phyloP scores from a whole-genome alignment of 768 basidiomycete genomes.

The Leccinum subgranulosum region DNA sequence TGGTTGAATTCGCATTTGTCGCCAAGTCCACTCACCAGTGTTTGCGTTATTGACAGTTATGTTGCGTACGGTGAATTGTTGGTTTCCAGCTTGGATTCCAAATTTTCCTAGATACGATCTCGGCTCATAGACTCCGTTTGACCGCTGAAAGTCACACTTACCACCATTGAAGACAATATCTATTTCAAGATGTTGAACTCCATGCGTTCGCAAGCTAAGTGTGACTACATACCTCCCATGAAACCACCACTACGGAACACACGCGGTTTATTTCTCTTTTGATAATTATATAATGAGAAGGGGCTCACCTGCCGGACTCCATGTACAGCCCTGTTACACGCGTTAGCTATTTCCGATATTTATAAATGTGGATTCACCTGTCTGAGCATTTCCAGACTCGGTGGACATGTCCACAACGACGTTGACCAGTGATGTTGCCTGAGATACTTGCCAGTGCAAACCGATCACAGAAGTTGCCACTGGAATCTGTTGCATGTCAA shows the following conservation, averaged over 20 bases:
- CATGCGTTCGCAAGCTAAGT: not conserved
- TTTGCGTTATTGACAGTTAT: slow-evolving; percentile 49
- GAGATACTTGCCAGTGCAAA: slow-evolving; percentile 81
- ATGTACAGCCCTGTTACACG: slow-evolving; percentile 52
- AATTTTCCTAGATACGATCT: slow-evolving; percentile 32
- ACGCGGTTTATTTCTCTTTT: not conserved
- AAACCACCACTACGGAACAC: slow-evolving; percentile 36
- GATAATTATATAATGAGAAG: not conserved
- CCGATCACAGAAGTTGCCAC: slow-evolving; percentile 56
- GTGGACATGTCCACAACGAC: slow-evolving; percentile 72
- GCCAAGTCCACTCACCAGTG: slow-evolving; percentile 26
- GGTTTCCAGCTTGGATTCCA: slow-evolving; percentile 73
- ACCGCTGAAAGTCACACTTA: not conserved
- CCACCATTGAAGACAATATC: slow-evolving; percentile 46
- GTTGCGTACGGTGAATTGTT: slow-evolving; percentile 74
- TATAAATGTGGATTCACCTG: slow-evolving; percentile 43
- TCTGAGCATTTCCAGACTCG: slow-evolving; percentile 55
- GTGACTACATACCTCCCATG: slow-evolving; percentile 47
- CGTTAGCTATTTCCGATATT: not conserved
- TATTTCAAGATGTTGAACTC: not conserved
- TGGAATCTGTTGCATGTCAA: slow-evolving; percentile 61
- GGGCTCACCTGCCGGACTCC: slow-evolving; percentile 63
- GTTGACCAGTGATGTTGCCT: slow-evolving; percentile 71
- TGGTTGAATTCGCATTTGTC: not conserved
- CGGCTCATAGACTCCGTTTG: not conserved